Conservation (phyloP, 345 rosid species). For the Lumnitzera littorea region DNA sequence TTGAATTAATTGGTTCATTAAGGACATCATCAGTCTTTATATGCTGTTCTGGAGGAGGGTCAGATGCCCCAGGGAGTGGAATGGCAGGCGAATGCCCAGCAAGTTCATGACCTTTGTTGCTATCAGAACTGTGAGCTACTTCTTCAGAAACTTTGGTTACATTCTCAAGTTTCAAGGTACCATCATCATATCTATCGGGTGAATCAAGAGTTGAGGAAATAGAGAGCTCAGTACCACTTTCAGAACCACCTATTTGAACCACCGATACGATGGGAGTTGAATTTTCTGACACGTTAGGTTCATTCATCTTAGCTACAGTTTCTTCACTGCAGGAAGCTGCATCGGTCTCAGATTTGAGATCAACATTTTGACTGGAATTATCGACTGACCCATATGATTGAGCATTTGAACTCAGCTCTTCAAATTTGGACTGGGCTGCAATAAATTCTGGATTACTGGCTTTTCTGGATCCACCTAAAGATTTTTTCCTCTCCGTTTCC, state of each 20-base stretch:
- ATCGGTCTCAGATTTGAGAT: constrained; percentile 29
- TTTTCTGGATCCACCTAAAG: constrained; percentile 38
- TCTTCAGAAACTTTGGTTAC: constrained; percentile 32
- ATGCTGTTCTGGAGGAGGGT: constrained; percentile 18
- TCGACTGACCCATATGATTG: constrained; percentile 28
- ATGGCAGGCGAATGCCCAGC: constrained; percentile 20
- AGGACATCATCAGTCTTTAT: constrained; percentile 23
- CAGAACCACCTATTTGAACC: constrained; percentile 55
- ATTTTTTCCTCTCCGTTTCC: constrained; percentile 38
- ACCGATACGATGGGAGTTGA: constrained; percentile 12
- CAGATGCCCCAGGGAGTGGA: constrained; percentile 15
- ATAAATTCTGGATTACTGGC: constrained; percentile 59
- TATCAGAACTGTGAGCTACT: constrained; percentile 20
- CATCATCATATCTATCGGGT: constrained; percentile 59
- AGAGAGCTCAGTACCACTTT: constrained; percentile 88
- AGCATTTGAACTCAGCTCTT: constrained; percentile 50
- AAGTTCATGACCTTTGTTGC: constrained; percentile 20
- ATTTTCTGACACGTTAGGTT: constrained; percentile 27
- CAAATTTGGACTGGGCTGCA: constrained; percentile 68
- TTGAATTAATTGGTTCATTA: constrained; percentile 24
- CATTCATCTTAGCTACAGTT: constrained; percentile 15
- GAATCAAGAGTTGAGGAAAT: constrained; percentile 86
- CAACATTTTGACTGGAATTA: constrained; percentile 33
- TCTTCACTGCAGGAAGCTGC: constrained; percentile 23
- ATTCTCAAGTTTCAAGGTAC: constrained; percentile 28